Percentiles rank a stretch among this genome's conserved stretches.
phyloP scores from a whole-genome alignment of 768 basidiomycete genomes.

The Phallus indusiatus region DNA sequence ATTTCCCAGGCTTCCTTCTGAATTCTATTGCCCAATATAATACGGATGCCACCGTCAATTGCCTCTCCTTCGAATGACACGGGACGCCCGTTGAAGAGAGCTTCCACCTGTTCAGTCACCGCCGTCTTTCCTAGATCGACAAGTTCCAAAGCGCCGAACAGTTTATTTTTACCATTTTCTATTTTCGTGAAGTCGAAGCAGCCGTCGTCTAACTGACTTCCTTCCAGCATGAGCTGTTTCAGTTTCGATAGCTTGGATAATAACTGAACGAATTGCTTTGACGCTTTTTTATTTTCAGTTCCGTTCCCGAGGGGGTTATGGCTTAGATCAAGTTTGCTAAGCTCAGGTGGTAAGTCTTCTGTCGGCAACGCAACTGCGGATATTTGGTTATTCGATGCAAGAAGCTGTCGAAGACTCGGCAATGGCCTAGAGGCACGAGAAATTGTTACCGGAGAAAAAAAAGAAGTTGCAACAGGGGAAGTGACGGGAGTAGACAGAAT shows the following conservation, averaged over 20 bases:
- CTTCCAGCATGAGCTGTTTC: constrained; percentile 45
- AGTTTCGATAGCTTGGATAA: constrained; percentile 41
- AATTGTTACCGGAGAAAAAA: constrained; percentile 51
- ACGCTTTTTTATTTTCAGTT: constrained; percentile 11
- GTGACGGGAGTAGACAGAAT: constrained; percentile 31
- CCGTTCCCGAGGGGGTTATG: constrained; percentile 49
- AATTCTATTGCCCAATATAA: constrained; percentile 62
- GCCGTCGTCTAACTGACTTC: constrained; percentile 51
- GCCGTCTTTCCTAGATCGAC: constrained; percentile 63
- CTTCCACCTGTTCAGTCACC: constrained; percentile 25
- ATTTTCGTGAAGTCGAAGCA: constrained; percentile 34
- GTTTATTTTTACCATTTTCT: too few species aligned
- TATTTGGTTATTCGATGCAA: constrained; percentile 62
- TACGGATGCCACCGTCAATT: constrained; percentile 38
- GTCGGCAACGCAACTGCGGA: constrained; percentile 37
- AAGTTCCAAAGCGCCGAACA: constrained; percentile 44
- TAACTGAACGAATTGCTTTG: constrained; percentile 34
- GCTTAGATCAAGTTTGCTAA: constrained; percentile 56
- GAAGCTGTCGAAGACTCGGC: constrained; percentile 53
- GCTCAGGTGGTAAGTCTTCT: constrained; percentile 36
- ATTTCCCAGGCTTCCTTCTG: constrained; percentile 74
- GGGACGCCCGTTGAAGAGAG: not conserved
- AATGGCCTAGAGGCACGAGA: constrained; percentile 54
- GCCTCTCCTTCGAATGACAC: constrained; percentile 26
- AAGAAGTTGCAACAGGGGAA: constrained; percentile 33